phyloP scores from a whole-genome alignment of 495 filamentous ascomycete species.

The Neurospora sp. region DNA sequence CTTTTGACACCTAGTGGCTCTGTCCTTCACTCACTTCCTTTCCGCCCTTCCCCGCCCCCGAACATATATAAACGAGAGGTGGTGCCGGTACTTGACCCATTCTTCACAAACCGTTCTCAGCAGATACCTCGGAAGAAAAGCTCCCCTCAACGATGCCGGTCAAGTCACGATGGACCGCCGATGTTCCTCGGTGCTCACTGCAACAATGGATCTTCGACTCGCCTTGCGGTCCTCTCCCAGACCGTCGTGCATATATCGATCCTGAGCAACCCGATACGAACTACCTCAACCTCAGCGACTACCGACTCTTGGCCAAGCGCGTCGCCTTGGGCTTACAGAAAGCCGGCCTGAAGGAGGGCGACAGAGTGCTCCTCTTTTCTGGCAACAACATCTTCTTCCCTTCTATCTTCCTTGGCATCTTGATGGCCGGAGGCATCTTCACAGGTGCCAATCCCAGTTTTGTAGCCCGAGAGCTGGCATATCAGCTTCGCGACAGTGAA shows the following conservation, averaged over 20 bases:
- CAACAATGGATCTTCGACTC: slow-evolving; percentile 32
- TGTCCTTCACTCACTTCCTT: slow-evolving; percentile 1
- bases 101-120: background rate
- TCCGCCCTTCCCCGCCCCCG: background rate
- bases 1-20: background rate
- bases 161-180: slow-evolving; percentile 32
- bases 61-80: background rate
- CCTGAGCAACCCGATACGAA: slow-evolving; percentile 45
- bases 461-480: slow-evolving; percentile 58
- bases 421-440: slow-evolving; percentile 74
- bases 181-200: slow-evolving; percentile 28
- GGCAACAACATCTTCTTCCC: slow-evolving; percentile 68
- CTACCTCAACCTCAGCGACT: slow-evolving; percentile 32
- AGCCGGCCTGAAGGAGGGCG: slow-evolving; percentile 55
- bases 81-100: background rate
- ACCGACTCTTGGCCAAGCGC: slow-evolving; percentile 60
- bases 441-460: slow-evolving; percentile 72
- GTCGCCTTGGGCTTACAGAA: slow-evolving; percentile 59
- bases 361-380: slow-evolving; percentile 64
- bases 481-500: slow-evolving; percentile 62
- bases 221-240: slow-evolving; percentile 19
- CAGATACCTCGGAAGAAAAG: slow-evolving; percentile 3
- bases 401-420: slow-evolving; percentile 56
- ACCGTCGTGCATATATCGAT: slow-evolving; percentile 36
- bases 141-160: slow-evolving; percentile 23